Evolutionary conservation across 495 filamentous ascomycete species (phyloP), one percentile per base, ranked within the genome.

Genomic region (Apodospora peruviana): DNA sequence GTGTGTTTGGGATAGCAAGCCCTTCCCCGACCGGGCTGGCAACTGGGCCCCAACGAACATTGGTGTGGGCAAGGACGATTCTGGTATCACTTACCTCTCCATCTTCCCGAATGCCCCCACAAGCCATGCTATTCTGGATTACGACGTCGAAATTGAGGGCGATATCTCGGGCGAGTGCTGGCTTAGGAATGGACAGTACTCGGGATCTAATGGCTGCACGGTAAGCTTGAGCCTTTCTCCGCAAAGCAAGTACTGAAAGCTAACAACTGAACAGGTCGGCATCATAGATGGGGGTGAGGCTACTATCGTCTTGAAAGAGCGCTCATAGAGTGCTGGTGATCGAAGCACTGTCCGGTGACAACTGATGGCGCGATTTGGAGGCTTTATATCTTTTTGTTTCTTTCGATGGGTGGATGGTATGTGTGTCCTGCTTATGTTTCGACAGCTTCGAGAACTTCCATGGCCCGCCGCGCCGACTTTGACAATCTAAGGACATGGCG

Each of bases 31-130:
- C 9, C 67, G 66, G 21, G 63, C 68, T 27, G 93, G 93, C 49
- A 97, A 98, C 79, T 96, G 79, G 79, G 86, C 93, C 17, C 91
- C 94, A 18, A 73, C 89, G 59, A 95, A 88, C 75, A 69, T 96
- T 39, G 93, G 93, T 64, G 84, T 91, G 40, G 88, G 90, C 45
- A 73, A 79, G 67, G 74, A 78, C 58, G 56, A 56, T 32, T 52
- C 68, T 48, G 83, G 84, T 60, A 73, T 60, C 32, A 94, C 86
- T 29, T 98, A 79, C 76, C 69, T 96, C 46, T 90, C 88, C 3
- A 81, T 98, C 60, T 87, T 89, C 76, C 79, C 79, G 61, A 81
- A 79, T 65, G 65, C 53, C 25, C 73, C 79, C 2, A 74, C 87
- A 5, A 85, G 74, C 66, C 77, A 71, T 12, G 75, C 80, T 29